These are phyloP conservation scores for Dalbergia cultrata DNA, from an alignment of 306 rosid species.

Conservation along the genomic window DNA sequence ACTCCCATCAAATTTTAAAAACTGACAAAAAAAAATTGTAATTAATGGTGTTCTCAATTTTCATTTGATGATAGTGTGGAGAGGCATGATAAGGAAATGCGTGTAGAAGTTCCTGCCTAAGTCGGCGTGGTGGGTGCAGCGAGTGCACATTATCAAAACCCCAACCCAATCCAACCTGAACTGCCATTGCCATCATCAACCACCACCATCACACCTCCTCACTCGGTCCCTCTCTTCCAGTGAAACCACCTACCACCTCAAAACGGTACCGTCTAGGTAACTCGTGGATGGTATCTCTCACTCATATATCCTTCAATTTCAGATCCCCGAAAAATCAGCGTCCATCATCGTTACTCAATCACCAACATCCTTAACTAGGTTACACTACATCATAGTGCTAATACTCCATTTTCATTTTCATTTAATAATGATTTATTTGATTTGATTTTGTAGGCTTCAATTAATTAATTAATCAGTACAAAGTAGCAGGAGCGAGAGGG, in stretches of 20 bases:
- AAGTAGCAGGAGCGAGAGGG: too few species aligned
- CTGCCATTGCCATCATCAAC: background rate
- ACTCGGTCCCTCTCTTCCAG: background rate
- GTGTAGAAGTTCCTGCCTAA: constrained; percentile 7
- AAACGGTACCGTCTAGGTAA: background rate
- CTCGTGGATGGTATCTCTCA: too few species aligned
- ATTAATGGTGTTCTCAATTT: background rate
- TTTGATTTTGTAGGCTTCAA: too few species aligned
- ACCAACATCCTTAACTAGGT: too few species aligned
- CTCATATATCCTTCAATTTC: background rate
- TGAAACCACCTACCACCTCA: background rate
- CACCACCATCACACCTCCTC: background rate
- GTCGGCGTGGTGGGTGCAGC: constrained; percentile 38
- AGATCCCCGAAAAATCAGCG: background rate
- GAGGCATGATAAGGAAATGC: background rate
- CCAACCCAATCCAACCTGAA: background rate
- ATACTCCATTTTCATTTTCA: too few species aligned
- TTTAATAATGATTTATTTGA: too few species aligned
- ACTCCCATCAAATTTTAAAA: too few species aligned
- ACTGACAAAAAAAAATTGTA: background rate
- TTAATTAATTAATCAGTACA: background rate
- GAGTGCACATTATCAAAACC: background rate
- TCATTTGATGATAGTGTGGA: background rate
- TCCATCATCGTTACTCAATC: too few species aligned
- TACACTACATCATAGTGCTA: too few species aligned